Base-by-base conservation (phyloP, 257 asterid species). In the Fraxinus anomala region DNA sequence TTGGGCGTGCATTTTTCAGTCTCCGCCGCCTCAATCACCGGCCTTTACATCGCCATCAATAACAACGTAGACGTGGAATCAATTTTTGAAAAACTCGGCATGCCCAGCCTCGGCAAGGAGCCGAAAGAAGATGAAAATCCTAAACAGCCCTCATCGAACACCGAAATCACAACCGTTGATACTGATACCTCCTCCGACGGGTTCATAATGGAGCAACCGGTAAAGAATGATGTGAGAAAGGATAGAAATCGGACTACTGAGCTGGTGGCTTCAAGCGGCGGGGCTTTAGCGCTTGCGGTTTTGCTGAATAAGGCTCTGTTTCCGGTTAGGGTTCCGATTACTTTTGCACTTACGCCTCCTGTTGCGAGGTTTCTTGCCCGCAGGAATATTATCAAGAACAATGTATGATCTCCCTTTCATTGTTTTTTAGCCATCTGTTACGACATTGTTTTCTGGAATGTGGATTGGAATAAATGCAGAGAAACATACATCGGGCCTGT, bases 291-390 rank as follows among this genome's bases (percentile, higher is more conserved):
- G 19, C 75, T 93, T 80, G 99, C 99, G 0, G 6, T 95, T 21
- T 85, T 95, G 82, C 78, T 93, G 42, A 95, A 95, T 51, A 95
- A 95, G 85, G 98, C 98, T 28, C 93, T 95, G 40, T 87, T 95
- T 39, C 99, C 99, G 39, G 86, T 95, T 34, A 83, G 99, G 85
- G 97, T 93, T 68, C 98, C 99, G 80, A 87, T 95, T 72, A 95
- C 99, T 1, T 42, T 95, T 0, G 99, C 94, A 21, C 83, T 95
- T 59, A 95, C 99, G n/a, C 99, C 98, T 23, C 92, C 97, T 1
- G 28, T 95, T 0, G 96, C 97, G 33, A 88, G 93, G 84, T 95
- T 95, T 80, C 92, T 93, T 77, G 91, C 96, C 0, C 87, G 89
- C 85, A 87, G 96, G 54, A 93, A 86, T 49, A 73, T 92, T 40